Conservation (phyloP, 2,329 filamentous ascomycete species). For the Fusarium subglutinans region DNA sequence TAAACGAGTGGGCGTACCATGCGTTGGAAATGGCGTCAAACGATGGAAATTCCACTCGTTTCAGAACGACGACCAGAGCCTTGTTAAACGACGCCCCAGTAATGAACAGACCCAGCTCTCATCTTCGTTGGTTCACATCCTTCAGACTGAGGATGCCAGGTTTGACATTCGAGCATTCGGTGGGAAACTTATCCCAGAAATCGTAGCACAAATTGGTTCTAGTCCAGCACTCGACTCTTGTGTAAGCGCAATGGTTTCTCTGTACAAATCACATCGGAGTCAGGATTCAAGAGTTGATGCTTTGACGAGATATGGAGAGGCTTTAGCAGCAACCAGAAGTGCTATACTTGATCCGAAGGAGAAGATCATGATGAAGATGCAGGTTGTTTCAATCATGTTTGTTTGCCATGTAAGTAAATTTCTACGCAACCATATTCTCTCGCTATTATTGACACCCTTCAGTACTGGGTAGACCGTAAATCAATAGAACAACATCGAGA, state of each 20-base stretch:
- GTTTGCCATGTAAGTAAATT: conserved; percentile 26
- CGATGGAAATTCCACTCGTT: conserved; percentile 31
- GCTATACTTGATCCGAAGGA: conserved; percentile 2
- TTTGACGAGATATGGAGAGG: conserved; percentile 22
- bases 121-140: conserved; percentile 28
- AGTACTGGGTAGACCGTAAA: conserved; percentile 35
- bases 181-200: conserved; percentile 25
- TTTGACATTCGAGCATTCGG: conserved; percentile 35
- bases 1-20: conserved; percentile 20
- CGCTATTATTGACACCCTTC: neutral
- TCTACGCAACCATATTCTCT: rapidly evolving
- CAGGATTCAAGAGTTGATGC: conserved; percentile 16
- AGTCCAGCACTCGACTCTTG: conserved; percentile 24
- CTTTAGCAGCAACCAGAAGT: conserved; percentile 12
- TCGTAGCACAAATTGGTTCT: conserved; percentile 24
- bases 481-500: conserved; percentile 8
- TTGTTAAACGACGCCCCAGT: conserved; percentile 10
- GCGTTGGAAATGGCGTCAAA: conserved; percentile 32
- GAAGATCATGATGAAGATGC: conserved; percentile 25
- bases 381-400: conserved; percentile 24
- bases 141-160: conserved; percentile 31
- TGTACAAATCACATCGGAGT: conserved; percentile 20
- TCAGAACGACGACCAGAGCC: neutral
- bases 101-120: conserved; percentile 16
- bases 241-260: conserved; percentile 25